Evolutionary conservation across 2,329 filamentous ascomycete species (phyloP), one percentile per base, ranked within the genome.

Genomic region (Trichoderma breve): DNA sequence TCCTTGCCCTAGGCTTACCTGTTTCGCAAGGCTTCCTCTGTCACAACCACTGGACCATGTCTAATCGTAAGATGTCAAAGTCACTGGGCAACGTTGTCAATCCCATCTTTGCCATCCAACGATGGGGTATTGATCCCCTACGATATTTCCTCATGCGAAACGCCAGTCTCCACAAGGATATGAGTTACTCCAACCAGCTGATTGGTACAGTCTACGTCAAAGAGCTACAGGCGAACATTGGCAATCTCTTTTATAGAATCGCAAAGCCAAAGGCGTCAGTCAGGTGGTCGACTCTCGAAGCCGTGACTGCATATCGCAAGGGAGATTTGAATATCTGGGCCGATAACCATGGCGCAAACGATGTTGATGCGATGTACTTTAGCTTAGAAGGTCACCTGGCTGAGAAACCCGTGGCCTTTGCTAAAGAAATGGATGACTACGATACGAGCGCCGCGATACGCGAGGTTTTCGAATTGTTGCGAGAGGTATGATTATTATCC

Each of bases 41-140:
- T 67, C 96, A 99, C 79, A 94, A 92, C 2, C 96, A 99, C 80
- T 99, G 97, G 96, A 97, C 94, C 15, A 91, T 99, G 83, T 93
- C 93, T 71, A 90, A 90, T 68, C 89, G 91, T 76, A 99, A 99
- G 82, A 99, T 99, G 95, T 95, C 95, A 73, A 99, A 99, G 81
- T 97, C 93, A 1, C 89, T 92, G 2, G 96, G 96, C 74, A 98
- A 98, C 79, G 95, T 97, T 2, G 95, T 99, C 57, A 96, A 97
- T 78, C 96, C 96, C 0, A 94, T 97, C 79, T 94, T 94, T 76
- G 96, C 96, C 14, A 88, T 98, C 62, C 91, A 97, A 74, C 89
- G 95, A 7, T 99, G 94, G 82, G 94, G 94, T 3, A 85, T 94
- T 5, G 97, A 99, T 80, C 87, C 91, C 1, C 90, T 99, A 86